Conservation (phyloP, 352 stramenopile genomes). For the Pythium scleroteichum region DNA sequence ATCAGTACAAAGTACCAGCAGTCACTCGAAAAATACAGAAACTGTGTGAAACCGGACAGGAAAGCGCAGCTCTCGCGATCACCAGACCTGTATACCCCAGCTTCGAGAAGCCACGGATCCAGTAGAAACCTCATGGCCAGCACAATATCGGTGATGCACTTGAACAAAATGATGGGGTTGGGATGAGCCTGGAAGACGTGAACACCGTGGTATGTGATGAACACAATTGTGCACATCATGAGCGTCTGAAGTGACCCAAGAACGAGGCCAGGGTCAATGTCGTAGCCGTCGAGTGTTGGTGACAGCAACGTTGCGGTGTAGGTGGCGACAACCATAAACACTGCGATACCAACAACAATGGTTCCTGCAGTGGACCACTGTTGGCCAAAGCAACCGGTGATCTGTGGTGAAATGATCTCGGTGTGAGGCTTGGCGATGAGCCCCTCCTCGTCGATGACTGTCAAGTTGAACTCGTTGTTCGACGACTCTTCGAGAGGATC, state of each 20-base stretch:
- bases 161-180: conserved; percentile 86
- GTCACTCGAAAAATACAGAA: conserved; percentile 77
- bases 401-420: conserved; percentile 53
- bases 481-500: conserved; percentile 68
- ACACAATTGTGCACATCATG: conserved; percentile 66
- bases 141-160: conserved; percentile 72
- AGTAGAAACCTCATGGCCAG: conserved; percentile 73
- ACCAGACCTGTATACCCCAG: conserved; percentile 42
- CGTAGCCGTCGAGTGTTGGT: conserved; percentile 83
- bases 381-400: conserved; percentile 30
- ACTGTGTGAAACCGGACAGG: conserved; percentile 74
- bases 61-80: conserved; percentile 45
- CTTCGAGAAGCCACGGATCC: conserved; percentile 58
- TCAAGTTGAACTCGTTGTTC: conserved; percentile 71
- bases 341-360: conserved; percentile 36
- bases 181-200: conserved; percentile 76
- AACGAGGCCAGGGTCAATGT: conserved; percentile 66
- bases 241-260: conserved; percentile 78
- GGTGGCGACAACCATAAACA: conserved; percentile 47
- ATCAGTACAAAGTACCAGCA: conserved; percentile 85
- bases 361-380: conserved; percentile 55
- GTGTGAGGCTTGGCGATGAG: conserved; percentile 58
- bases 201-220: conserved; percentile 78
- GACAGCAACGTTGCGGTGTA: conserved; percentile 39
- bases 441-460: conserved; percentile 74